These are phyloP conservation scores for Colletotrichum graminicola DNA, from an alignment of 2,329 filamentous ascomycete genomes.

Conservation along the genomic window DNA sequence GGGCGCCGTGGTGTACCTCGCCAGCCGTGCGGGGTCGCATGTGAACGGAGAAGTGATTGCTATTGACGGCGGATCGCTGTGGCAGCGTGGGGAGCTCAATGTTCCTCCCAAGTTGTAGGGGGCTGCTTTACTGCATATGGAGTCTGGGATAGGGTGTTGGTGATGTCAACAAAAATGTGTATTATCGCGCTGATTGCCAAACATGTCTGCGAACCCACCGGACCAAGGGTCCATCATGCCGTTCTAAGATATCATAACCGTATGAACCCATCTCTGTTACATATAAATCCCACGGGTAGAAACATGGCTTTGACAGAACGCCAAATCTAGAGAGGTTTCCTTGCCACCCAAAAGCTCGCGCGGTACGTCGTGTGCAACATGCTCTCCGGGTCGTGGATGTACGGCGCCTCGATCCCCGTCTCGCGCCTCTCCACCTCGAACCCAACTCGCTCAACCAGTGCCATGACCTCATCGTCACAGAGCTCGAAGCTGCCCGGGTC, in stretches of 20 bases:
- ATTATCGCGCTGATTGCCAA: not conserved
- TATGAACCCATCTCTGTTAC: not conserved
- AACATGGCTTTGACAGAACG: not conserved
- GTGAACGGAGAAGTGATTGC: constrained; percentile 78
- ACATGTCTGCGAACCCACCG: not conserved
- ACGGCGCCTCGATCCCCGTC: constrained; percentile 76
- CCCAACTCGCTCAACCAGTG: constrained; percentile 78
- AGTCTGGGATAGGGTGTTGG: not conserved
- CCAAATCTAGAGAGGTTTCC: constrained; percentile 65
- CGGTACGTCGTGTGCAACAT: constrained; percentile 89
- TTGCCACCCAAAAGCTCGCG: constrained; percentile 87
- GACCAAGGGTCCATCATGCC: constrained; percentile 13
- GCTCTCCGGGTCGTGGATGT: constrained; percentile 86
- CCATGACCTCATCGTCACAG: constrained; percentile 87
- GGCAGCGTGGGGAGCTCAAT: constrained; percentile 62
- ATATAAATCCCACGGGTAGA: not conserved
- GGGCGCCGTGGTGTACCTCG: constrained; percentile 79
- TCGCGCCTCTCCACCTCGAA: constrained; percentile 78
- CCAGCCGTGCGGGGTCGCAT: constrained; percentile 75
- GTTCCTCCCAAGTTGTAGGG: constrained; percentile 56
- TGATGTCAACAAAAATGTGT: constrained; percentile 1
- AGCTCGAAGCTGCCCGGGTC: constrained; percentile 93
- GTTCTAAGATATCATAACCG: not conserved
- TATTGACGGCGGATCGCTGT: constrained; percentile 76
- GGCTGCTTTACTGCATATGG: not conserved